Conservation (phyloP, 1,284 basidiomycete species). For the Dichomitus squalens region DNA sequence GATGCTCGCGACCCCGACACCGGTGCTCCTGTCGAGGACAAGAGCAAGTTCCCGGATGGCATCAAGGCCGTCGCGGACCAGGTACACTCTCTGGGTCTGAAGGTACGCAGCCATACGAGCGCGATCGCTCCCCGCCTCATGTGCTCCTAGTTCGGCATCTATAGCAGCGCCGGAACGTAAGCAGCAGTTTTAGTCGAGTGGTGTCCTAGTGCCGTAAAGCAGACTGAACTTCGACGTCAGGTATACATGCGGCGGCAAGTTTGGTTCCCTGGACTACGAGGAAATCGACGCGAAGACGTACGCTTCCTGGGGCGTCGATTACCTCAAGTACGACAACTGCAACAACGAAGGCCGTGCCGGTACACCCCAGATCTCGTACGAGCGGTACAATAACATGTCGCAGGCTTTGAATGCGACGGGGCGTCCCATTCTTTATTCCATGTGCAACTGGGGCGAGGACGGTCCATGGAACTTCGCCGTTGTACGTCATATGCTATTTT, state of each 20-base stretch:
- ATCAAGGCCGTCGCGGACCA: constrained; percentile 44
- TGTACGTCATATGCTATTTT: constrained; percentile 24
- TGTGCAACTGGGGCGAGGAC: constrained; percentile 53
- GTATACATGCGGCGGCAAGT: constrained; percentile 44
- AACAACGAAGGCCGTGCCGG: constrained; percentile 47
- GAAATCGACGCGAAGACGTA: constrained; percentile 48
- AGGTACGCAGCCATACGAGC: constrained; percentile 29
- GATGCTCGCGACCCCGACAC: constrained; percentile 32
- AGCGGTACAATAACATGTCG: constrained; percentile 49
- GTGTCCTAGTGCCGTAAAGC: neutral
- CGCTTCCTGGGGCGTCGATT: constrained; percentile 47
- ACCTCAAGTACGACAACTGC: constrained; percentile 49
- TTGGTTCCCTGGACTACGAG: constrained; percentile 50
- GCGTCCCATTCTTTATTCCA: constrained; percentile 48
- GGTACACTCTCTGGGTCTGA: constrained; percentile 45
- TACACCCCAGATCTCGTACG: constrained; percentile 41
- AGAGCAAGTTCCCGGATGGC: constrained; percentile 46
- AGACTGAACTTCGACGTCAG: constrained; percentile 19
- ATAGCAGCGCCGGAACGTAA: constrained; percentile 47
- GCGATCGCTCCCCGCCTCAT: neutral
- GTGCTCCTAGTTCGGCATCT: constrained; percentile 44
- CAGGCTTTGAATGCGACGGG: constrained; percentile 49
- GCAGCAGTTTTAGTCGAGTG: neutral
- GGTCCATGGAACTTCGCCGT: constrained; percentile 49
- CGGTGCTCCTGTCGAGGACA: constrained; percentile 37